Evolutionary conservation across 495 filamentous ascomycete genomes (phyloP).

Genomic region (Penicillium coffeae): DNA sequence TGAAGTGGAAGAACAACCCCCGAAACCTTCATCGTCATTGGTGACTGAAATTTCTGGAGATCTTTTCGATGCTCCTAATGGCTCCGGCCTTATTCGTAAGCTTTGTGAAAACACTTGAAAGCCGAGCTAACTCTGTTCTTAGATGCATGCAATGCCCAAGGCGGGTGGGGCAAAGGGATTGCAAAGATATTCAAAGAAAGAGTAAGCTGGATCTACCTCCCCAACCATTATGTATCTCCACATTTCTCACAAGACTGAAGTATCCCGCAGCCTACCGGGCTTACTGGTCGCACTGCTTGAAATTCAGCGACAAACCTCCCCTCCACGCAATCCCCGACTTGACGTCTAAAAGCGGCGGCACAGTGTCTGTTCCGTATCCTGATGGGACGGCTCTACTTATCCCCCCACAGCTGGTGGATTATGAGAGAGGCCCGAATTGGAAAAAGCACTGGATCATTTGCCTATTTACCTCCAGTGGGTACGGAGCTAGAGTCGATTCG

Average conservation of each 20-base stretch:
- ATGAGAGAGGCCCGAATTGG: not conserved
- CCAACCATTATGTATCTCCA: not conserved
- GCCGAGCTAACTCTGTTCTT: constrained; percentile 1
- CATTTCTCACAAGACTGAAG: constrained; percentile 12
- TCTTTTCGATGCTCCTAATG: constrained; percentile 43
- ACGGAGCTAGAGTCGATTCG: constrained; percentile 25
- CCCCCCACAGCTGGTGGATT: constrained; percentile 31
- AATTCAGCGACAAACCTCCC: not conserved
- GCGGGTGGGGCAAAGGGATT: constrained; percentile 44
- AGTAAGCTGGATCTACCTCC: no score
- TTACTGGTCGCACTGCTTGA: constrained; percentile 33
- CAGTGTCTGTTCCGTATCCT: constrained; percentile 6
- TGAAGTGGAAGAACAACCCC: not conserved
- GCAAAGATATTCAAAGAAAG: constrained; percentile 31
- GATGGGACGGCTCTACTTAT: constrained; percentile 45
- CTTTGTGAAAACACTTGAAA: not conserved
- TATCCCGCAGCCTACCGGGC: constrained; percentile 38
- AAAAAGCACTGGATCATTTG: constrained; percentile 47
- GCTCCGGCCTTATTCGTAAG: constrained; percentile 44
- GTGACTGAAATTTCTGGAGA: constrained; percentile 31
- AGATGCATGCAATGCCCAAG: constrained; percentile 48
- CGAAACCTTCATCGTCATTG: not conserved
- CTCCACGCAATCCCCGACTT: constrained; percentile 11
- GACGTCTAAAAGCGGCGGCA: not conserved
- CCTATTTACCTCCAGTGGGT: constrained; percentile 40